Evolutionary conservation across 257 asterid genomes (phyloP).

Genomic region (Solanum medicagineum): DNA sequence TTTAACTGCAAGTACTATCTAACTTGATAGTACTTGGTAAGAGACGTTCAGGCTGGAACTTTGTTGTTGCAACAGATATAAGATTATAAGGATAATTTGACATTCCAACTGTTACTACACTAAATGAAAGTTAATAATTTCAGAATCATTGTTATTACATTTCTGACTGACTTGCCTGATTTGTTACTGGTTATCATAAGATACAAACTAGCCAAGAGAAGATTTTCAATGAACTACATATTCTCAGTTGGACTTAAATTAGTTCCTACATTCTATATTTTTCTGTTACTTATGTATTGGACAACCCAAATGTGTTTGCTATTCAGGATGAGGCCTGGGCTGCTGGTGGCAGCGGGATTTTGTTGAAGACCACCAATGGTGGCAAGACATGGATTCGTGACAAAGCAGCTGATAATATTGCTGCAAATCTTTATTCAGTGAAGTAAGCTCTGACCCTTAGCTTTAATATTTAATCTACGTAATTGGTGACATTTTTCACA

Average conservation of each 20-base stretch:
- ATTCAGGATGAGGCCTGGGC: slow-evolving; percentile 96
- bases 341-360: slow-evolving; percentile 95
- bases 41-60: background rate
- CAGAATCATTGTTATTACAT: background rate
- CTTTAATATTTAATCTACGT: background rate
- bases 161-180: background rate
- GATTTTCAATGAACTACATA: background rate
- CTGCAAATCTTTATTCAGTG: slow-evolving; percentile 91
- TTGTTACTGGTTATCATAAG: background rate
- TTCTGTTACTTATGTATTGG: background rate
- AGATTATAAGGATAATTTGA: background rate
- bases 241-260: background rate
- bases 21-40: background rate
- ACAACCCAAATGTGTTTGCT: background rate
- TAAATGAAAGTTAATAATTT: background rate
- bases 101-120: background rate
- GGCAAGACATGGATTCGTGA: slow-evolving; percentile 90
- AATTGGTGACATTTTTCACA: background rate
- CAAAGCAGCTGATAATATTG: slow-evolving; percentile 93
- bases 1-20: background rate
- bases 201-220: background rate
- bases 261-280: background rate
- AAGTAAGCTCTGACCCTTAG: slow-evolving; percentile 46
- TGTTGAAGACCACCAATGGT: slow-evolving; percentile 75
- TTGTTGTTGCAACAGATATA: background rate